Conservation (phyloP, 768 basidiomycete species). For the Filobasidium floriforme region DNA sequence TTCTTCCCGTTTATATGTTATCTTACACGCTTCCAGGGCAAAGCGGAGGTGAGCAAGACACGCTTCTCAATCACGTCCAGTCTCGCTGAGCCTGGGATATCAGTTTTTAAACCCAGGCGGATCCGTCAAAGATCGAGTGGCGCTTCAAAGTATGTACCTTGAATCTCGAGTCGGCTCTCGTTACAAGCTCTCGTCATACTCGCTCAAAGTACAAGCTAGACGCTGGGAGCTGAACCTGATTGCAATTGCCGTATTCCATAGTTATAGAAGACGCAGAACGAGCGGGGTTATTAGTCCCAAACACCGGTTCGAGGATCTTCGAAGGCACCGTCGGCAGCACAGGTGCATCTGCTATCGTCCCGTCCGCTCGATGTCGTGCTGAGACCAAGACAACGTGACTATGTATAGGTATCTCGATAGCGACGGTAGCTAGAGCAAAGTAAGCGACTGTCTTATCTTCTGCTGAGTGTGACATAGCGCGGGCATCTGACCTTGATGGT, state of each 20-base stretch:
- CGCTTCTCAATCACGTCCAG: too few species aligned
- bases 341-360: constrained; percentile 7
- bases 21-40: constrained; percentile 52
- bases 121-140: constrained; percentile 97
- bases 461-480: too few species aligned
- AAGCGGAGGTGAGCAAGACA: constrained; percentile 70
- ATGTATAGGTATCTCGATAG: constrained; percentile 77
- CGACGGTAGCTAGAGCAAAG: constrained; percentile 83
- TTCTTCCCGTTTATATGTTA: neutral
- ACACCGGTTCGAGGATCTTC: constrained; percentile 86
- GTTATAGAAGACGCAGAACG: constrained; percentile 92
- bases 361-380: too few species aligned
- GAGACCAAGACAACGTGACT: too few species aligned
- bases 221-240: neutral
- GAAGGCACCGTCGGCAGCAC: constrained; percentile 78
- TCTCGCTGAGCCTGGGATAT: too few species aligned
- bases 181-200: too few species aligned
- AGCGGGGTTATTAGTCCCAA: constrained; percentile 68
- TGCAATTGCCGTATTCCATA: constrained; percentile 39
- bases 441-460: constrained; percentile 40
- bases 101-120: constrained; percentile 98
- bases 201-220: too few species aligned
- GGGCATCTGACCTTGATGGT: neutral
- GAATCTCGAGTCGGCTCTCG: neutral
- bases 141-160: constrained; percentile 62